Evolutionary conservation across 108 stramenopile genomes (phyloP).

Genomic region (Cyclotella atomus): DNA sequence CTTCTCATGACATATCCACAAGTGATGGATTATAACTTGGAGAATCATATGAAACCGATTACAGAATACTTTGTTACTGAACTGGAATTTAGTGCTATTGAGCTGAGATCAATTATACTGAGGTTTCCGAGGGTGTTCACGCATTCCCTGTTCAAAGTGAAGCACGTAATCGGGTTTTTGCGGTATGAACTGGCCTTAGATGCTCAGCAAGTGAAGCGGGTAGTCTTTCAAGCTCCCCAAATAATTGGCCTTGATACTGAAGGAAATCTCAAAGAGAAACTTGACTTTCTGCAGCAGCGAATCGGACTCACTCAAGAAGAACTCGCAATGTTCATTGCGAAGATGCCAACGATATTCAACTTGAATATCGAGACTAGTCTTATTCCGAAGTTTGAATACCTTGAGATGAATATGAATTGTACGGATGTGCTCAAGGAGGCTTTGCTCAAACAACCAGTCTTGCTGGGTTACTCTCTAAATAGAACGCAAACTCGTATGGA

Average conservation of each 20-base stretch:
- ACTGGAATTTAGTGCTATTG: conserved; percentile 61
- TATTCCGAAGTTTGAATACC: conserved; percentile 71
- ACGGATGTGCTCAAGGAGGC: conserved; percentile 37
- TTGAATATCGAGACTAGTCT: conserved; percentile 62
- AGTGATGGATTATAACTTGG: conserved; percentile 78
- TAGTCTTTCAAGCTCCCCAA: conserved; percentile 81
- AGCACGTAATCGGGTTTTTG: conserved; percentile 72
- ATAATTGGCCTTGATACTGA: conserved; percentile 58
- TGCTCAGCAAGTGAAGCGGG: conserved; percentile 69
- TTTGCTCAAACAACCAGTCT: conserved; percentile 64
- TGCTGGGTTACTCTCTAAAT: conserved; percentile 82
- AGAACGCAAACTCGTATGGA: conserved; percentile 76
- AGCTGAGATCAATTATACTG: conserved; percentile 63
- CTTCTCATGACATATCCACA: conserved; percentile 68
- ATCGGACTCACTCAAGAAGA: conserved; percentile 37
- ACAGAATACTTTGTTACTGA: conserved; percentile 68
- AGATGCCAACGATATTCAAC: conserved; percentile 72
- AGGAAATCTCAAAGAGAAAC: conserved; percentile 56
- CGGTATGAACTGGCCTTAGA: conserved; percentile 70
- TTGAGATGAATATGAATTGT: conserved; percentile 42
- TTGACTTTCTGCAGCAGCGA: conserved; percentile 59
- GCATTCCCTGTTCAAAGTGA: conserved; percentile 70
- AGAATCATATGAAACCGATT: conserved; percentile 73
- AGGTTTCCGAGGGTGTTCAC: conserved; percentile 77
- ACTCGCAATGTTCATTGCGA: conserved; percentile 58